Percentiles rank a stretch among this genome's conserved stretches.
Conservation (phyloP, 2,329 filamentous ascomycete species). For the Hirsutella thompsonii region DNA sequence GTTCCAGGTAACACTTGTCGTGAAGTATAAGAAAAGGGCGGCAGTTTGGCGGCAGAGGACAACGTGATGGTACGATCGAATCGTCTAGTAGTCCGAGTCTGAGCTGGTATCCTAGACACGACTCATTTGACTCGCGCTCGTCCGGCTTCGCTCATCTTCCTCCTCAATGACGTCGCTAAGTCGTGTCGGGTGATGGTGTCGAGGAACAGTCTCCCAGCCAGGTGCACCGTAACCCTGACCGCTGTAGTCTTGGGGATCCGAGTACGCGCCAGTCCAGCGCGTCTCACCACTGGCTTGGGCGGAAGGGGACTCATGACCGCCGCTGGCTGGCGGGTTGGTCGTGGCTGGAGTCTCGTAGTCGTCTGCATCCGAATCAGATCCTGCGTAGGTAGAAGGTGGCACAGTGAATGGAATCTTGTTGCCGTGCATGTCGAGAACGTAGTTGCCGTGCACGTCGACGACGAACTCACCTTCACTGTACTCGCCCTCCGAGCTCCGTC, state of each 20-base stretch:
- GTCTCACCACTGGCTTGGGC: conserved; percentile 14
- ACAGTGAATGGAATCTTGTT: conserved; percentile 41
- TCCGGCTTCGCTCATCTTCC: conserved; percentile 69
- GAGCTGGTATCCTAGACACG: conserved; percentile 21
- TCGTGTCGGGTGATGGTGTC: conserved; percentile 78
- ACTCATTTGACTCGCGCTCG: conserved; percentile 53
- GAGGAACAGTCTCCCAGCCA: conserved; percentile 64
- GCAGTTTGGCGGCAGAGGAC: too few relatives aligned
- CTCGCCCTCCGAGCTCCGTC: conserved; percentile 40
- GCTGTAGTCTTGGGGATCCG: conserved; percentile 45
- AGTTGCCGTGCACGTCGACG: conserved; percentile 47
- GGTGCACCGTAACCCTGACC: conserved; percentile 53
- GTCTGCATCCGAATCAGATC: conserved; percentile 40
- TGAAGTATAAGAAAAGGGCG: too few relatives aligned
- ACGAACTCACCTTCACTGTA: conserved; percentile 63
- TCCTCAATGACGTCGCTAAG: conserved; percentile 82
- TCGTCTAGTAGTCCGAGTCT: neutral
- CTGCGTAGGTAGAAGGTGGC: conserved; percentile 28
- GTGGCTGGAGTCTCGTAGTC: conserved; percentile 44
- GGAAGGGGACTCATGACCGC: conserved; percentile 18
- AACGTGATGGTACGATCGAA: too few relatives aligned
- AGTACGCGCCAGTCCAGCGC: conserved; percentile 30
- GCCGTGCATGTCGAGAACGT: conserved; percentile 47
- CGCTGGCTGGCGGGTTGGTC: conserved; percentile 21
- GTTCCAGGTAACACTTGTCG: too few relatives aligned